Conservation (phyloP, 805 yeast genomes). For the Kodamaea sagamina region DNA sequence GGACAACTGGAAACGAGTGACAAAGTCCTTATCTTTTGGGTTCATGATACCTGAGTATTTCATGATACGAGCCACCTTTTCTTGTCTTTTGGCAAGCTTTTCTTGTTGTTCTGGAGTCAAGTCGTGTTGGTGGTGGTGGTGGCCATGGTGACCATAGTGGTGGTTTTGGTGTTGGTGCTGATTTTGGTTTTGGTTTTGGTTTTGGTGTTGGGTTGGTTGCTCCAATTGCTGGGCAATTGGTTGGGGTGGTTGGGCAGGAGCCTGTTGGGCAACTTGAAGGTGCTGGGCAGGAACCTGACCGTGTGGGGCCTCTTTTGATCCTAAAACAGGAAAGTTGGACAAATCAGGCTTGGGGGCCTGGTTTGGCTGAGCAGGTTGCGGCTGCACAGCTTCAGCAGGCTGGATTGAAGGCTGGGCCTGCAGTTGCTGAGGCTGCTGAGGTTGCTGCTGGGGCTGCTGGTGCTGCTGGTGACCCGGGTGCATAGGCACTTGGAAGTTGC, state of each 20-base stretch:
- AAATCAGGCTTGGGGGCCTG: slow-evolving; percentile 27
- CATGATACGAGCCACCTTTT: slow-evolving; percentile 72
- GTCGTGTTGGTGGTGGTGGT: slow-evolving; percentile 27
- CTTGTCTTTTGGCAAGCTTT: slow-evolving; percentile 65
- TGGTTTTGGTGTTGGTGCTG: slow-evolving; percentile 28
- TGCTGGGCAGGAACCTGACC: slow-evolving; percentile 13
- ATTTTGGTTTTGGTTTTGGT: slow-evolving; percentile 17
- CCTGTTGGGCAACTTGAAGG: slow-evolving; percentile 25
- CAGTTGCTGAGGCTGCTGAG: slow-evolving; percentile 18
- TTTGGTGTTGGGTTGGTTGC: slow-evolving; percentile 24
- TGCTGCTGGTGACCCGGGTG: slow-evolving; percentile 16
- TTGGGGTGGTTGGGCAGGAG: slow-evolving; percentile 24
- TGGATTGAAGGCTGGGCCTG: slow-evolving; percentile 10
- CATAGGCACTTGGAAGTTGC: slow-evolving; percentile 14
- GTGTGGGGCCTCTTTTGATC: slow-evolving; percentile 39
- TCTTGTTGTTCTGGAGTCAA: slow-evolving; percentile 74
- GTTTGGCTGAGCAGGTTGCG: slow-evolving; percentile 9
- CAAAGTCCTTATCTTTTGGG: slow-evolving; percentile 94
- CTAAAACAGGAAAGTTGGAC: slow-evolving; percentile 58
- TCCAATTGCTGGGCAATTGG: slow-evolving; percentile 18
- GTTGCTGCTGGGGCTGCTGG: slow-evolving; percentile 18
- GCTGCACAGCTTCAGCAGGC: slow-evolving; percentile 5
- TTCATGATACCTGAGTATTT: slow-evolving; percentile 93
- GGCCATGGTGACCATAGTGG: slow-evolving; percentile 31
- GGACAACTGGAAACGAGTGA: slow-evolving; percentile 89